Conservation (phyloP, 2,329 filamentous ascomycete genomes). For the Xylaria sp. region DNA sequence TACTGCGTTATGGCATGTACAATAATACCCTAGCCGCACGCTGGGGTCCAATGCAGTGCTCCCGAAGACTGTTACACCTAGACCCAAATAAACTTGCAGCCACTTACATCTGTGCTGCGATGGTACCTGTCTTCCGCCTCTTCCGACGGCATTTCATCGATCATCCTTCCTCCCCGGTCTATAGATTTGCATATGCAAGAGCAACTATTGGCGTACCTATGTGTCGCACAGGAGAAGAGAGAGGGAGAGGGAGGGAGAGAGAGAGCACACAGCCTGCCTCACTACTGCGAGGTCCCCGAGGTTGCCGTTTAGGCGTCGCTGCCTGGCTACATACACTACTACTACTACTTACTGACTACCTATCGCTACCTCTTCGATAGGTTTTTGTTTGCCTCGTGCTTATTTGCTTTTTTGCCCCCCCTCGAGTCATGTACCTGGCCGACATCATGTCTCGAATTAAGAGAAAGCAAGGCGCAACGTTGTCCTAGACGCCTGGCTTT, state of each 20-base stretch:
- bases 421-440: slow-evolving; percentile 1
- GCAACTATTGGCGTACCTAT: neutral
- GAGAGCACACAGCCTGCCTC: neutral
- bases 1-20: too few relatives aligned
- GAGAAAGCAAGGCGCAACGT: neutral
- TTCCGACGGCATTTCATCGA: neutral
- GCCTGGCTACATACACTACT: slow-evolving; percentile 2
- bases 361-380: neutral
- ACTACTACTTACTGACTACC: too few relatives aligned
- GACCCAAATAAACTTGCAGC: neutral
- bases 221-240: neutral
- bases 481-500: slow-evolving; percentile 5
- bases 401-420: slow-evolving; percentile 15
- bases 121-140: neutral
- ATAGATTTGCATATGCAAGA: neutral
- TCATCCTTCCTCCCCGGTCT: neutral
- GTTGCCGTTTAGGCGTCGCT: neutral
- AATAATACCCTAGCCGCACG: neutral
- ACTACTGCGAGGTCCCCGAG: neutral
- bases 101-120: slow-evolving; percentile 2
- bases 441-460: neutral
- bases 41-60: neutral
- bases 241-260: too few relatives aligned
- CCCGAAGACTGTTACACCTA: slow-evolving; percentile 1
- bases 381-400: slow-evolving; percentile 9